phyloP scores from a whole-genome alignment of 805 yeast species.

The Myxozyma nipponensis region DNA sequence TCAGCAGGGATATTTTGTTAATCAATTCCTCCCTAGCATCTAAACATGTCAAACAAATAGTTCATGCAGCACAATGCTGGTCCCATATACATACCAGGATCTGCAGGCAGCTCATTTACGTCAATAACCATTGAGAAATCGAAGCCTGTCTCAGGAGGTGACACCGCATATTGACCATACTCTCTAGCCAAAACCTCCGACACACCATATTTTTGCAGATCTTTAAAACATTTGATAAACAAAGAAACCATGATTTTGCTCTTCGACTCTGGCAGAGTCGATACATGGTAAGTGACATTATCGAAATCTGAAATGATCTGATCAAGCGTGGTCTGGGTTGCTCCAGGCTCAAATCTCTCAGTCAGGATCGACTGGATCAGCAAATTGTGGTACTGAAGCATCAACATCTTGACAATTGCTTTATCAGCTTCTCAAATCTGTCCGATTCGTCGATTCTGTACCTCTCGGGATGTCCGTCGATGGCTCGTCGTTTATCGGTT shows the following conservation, averaged over 20 bases:
- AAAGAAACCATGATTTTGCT: conserved; percentile 62
- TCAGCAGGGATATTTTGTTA: conserved; percentile 65
- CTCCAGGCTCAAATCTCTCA: conserved; percentile 57
- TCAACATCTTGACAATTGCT: conserved; percentile 64
- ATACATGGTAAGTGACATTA: conserved; percentile 87
- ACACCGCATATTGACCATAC: conserved; percentile 46
- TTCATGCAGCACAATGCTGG: neutral
- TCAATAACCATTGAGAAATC: conserved; percentile 74
- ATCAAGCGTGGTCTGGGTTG: conserved; percentile 49
- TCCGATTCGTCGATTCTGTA: neutral
- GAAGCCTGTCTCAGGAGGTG: conserved; percentile 68
- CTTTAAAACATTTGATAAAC: conserved; percentile 72
- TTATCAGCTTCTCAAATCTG: no score
- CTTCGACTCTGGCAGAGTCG: conserved; percentile 72
- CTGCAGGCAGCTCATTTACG: conserved; percentile 43
- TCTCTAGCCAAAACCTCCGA: conserved; percentile 45
- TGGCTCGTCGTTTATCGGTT: neutral
- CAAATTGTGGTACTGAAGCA: conserved; percentile 78
- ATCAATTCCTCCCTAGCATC: conserved; percentile 55
- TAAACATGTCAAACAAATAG: conserved; percentile 8
- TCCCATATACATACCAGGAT: conserved; percentile 22
- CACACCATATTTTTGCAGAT: conserved; percentile 61
- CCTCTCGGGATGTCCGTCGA: neutral
- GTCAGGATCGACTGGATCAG: conserved; percentile 75
- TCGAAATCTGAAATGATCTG: conserved; percentile 93